phyloP scores from a whole-genome alignment of 1,284 basidiomycete species.

The Cutaneotrichosporon dermatis region DNA sequence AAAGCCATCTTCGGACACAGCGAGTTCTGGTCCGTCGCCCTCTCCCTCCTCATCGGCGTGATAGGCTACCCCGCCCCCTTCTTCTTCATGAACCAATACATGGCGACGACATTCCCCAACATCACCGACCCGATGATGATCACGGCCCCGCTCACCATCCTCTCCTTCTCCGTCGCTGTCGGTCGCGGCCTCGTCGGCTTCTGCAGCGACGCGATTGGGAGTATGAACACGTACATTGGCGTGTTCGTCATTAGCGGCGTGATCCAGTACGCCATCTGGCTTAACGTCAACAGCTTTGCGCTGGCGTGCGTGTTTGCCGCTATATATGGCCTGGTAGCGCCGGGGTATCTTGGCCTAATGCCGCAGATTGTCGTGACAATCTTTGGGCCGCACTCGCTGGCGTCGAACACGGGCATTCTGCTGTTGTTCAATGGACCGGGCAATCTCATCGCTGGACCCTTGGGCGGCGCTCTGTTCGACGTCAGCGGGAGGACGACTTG shows the following conservation, averaged over 20 bases:
- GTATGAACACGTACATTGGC: conserved; percentile 18
- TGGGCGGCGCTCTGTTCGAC: conserved; percentile 16
- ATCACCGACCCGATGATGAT: conserved; percentile 13
- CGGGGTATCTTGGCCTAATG: conserved; percentile 32
- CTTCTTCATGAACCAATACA: conserved; percentile 25
- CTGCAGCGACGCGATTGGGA: conserved; percentile 9
- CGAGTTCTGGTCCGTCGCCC: conserved; percentile 24
- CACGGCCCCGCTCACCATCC: conserved; percentile 16
- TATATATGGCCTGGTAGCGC: conserved; percentile 22
- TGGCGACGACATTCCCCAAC: conserved; percentile 19
- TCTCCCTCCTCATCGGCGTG: conserved; percentile 26
- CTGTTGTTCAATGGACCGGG: conserved; percentile 15
- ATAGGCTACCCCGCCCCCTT: conserved; percentile 33
- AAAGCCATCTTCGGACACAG: not conserved
- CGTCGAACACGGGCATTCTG: conserved; percentile 29
- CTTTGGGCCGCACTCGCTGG: conserved; percentile 32
- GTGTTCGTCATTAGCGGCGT: conserved; percentile 12
- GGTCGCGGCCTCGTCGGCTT: conserved; percentile 13
- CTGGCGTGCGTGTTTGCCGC: conserved; percentile 8
- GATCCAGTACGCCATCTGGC: conserved; percentile 15
- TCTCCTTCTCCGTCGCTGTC: conserved; percentile 10
- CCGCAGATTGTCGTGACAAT: conserved; percentile 36
- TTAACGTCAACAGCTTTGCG: conserved; percentile 10
- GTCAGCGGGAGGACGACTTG: conserved; percentile 2
- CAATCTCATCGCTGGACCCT: conserved; percentile 10